Base-by-base conservation (phyloP, 2,329 filamentous ascomycete species). In the Fusarium pseudograminearum region DNA sequence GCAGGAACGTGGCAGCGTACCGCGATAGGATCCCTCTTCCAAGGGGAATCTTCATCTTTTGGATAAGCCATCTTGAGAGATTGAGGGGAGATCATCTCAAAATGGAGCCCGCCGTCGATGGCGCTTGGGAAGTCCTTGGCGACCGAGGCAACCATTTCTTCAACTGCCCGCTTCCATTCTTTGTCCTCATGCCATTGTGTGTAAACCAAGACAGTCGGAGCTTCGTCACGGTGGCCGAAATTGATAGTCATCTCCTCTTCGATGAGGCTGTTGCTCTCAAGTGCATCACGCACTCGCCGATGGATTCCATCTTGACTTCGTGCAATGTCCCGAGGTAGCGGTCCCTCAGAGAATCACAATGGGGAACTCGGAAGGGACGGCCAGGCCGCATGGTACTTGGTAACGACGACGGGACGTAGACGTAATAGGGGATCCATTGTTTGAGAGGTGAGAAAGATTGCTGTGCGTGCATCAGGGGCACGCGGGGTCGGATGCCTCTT, bases 81-180 rank as follows among this genome's bases (percentile, higher is more conserved):
- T 24, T 58, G n/a, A 12, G 50, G 56, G 10, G 56, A 31, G n/a
- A 45, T 24, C 38, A 58, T 58, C 18, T 58, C 48, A 28, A 58
- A 16, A 8, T 42, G n/a, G 6, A 58, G 18, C 5, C 30, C 30
- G 20, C 7, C 16, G 2, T 45, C 7, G 31, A 44, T 8, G 8
- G 38, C 38, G 31, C 15, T 4, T 14, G 4, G 15, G 24, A 56
- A 38, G 15, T 44, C n/a, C 44, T 30, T 30, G 18, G 44, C 36
- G 30, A 58, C 26, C 16, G 31, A 11, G 41, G 26, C 28, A 7
- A 58, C 50, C 30, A 58, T 58, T 36, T 56, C 30, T 30, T 58
- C 16, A 14, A 56, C 30, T 4, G 56, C 20, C 18, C 16, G 30
- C n/a, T 26, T 33, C 56, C 56, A 58, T 14, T 11, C n/a, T 11